Evolutionary conservation across 225 moss, liverwort and hornwort species (phyloP), one percentile per base, ranked within the genome.

Genomic region (Takakia lepidozioides): DNA sequence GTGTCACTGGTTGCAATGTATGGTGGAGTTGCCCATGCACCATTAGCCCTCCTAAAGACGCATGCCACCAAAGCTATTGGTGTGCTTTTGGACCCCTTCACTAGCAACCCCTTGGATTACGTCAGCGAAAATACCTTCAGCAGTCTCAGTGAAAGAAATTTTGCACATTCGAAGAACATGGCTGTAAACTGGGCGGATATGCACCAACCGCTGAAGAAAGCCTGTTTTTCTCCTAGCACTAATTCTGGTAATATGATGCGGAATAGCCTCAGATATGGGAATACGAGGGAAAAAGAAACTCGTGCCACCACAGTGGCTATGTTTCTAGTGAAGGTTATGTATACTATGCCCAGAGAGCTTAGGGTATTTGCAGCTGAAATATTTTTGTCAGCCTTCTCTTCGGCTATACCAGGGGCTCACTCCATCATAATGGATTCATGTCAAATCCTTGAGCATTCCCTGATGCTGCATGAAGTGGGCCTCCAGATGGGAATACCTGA

Each of bases 391-490:
- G 88, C 86, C 41, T 65, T 86, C 39, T 75, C 83, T 11, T 62
- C 72, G 27, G 60, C 63, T 59, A 72, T 76, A 35, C 62, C 76
- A 43, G 65, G 64, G 18, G 50, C 69, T 43, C 61, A 74, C 45
- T 65, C 61, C 7, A 55, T 62, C 28, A 43, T 95, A 36, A 49
- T 86, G 25, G 48, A 55, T 29, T 43, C 65, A 46, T 86, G 86
- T 57, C 21, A 53, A 51, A 68, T 54, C 45, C 44, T 41, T 51
- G 56, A 69, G 39, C 78, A 86, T 24, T 75, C 55, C 44, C 70
- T 69, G 38, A 59, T 84, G 54, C 82, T 95, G 22, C 93, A 90
- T 68, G 61, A 68, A 48, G 47, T 95, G 27, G 93, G 93, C 43
- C 71, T 95, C 26, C 37, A 30, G 34, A 57, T 89, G 24, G 93